Percentiles rank a stretch among this genome's conserved stretches.
phyloP scores from a whole-genome alignment of 148 eudicot species.

The Pouteria glomerata region DNA sequence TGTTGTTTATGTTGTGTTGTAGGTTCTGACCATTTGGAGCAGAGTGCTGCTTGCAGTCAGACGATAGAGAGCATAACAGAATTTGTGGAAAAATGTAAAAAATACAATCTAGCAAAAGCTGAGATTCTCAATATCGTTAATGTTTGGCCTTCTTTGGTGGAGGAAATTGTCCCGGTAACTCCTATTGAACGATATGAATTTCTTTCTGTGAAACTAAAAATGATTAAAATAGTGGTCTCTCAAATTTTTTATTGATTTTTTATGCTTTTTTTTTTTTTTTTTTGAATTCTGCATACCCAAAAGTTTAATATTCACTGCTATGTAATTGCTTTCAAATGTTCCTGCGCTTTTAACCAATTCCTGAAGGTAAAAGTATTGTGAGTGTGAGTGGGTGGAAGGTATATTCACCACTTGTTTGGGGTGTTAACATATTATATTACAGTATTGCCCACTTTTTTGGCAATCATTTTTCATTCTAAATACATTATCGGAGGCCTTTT shows the following conservation, averaged over 20 bases:
- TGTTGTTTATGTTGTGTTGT: slow-evolving; percentile 11
- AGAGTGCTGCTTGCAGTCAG: slow-evolving; percentile 55
- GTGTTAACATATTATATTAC: too few relatives aligned
- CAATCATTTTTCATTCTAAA: neutral
- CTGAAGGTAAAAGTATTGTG: too few relatives aligned
- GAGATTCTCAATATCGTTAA: slow-evolving; percentile 70
- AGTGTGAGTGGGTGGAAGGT: too few relatives aligned
- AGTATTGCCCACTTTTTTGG: neutral
- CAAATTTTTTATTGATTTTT: neutral
- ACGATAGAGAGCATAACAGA: slow-evolving; percentile 46
- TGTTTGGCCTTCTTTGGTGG: slow-evolving; percentile 48
- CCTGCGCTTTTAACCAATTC: too few relatives aligned
- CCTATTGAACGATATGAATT: neutral
- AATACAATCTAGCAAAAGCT: slow-evolving; percentile 50
- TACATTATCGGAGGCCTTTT: neutral
- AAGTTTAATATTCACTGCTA: too few relatives aligned
- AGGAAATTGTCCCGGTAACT: slow-evolving; percentile 57
- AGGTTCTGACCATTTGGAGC: slow-evolving; percentile 83
- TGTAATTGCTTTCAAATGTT: too few relatives aligned
- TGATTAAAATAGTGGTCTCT: neutral
- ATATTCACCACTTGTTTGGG: too few relatives aligned
- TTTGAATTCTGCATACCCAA: too few relatives aligned
- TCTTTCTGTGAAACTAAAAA: neutral
- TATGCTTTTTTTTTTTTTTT: neutral
- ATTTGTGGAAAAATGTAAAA: slow-evolving; percentile 40